Percentiles rank a stretch among this genome's conserved stretches.
Evolutionary conservation across 2,329 filamentous ascomycete genomes (phyloP).

Genomic region (Paraphoma chrysanthemicola): DNA sequence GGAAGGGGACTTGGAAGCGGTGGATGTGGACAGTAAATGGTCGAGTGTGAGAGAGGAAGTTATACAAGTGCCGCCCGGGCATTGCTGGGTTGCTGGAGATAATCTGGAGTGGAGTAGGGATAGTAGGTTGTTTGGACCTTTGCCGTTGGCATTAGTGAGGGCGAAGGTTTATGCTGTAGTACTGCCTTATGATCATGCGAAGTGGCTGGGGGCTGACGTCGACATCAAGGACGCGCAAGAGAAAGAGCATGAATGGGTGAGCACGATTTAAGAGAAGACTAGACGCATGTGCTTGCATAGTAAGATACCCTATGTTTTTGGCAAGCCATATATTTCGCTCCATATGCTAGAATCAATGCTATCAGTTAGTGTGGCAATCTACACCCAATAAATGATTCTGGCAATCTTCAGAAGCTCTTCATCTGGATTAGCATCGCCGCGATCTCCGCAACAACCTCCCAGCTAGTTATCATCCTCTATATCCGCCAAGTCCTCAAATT

Average conservation of each 20-base stretch:
- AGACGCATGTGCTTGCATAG: not conserved
- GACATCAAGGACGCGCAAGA: slow-evolving; percentile 19
- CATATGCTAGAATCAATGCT: too few relatives aligned
- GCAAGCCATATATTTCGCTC: too few relatives aligned
- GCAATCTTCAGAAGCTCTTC: not conserved
- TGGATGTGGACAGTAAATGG: slow-evolving; percentile 32
- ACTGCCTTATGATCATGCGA: slow-evolving; percentile 28
- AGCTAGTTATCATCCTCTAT: not conserved
- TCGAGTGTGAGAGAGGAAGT: slow-evolving; percentile 53
- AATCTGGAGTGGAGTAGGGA: slow-evolving; percentile 85
- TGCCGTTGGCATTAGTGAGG: slow-evolving; percentile 83
- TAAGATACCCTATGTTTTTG: not conserved
- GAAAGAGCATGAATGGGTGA: slow-evolving; percentile 17
- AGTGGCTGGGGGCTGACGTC: slow-evolving; percentile 29
- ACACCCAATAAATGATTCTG: not conserved
- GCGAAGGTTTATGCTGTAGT: slow-evolving; percentile 73
- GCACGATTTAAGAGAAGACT: not conserved
- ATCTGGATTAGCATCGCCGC: too few relatives aligned
- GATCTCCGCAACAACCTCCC: too few relatives aligned
- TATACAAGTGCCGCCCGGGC: slow-evolving; percentile 84
- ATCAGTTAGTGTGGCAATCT: too few relatives aligned
- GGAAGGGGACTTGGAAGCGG: slow-evolving; percentile 30
- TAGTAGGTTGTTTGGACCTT: slow-evolving; percentile 83
- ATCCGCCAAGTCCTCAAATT: not conserved
- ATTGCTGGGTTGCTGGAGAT: slow-evolving; percentile 91